Conservation (phyloP, 371 early-diverging fungal species). For the Mortierella sp. region DNA sequence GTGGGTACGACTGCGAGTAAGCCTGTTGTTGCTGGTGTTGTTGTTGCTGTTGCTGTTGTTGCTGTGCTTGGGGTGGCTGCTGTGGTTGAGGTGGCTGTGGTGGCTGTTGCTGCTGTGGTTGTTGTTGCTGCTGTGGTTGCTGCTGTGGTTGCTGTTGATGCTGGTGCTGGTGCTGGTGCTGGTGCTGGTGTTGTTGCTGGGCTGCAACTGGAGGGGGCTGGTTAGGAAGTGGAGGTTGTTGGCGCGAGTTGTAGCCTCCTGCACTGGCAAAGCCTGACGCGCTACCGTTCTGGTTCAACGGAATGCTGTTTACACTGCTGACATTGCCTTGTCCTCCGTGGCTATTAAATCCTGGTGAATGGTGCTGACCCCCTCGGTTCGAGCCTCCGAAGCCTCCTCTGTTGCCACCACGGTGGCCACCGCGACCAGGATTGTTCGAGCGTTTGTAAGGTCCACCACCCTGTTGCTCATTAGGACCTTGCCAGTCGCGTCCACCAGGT, state of each 20-base stretch:
- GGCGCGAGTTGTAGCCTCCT: slow-evolving; percentile 30
- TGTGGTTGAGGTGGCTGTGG: slow-evolving; percentile 37
- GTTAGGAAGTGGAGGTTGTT: slow-evolving; percentile 37
- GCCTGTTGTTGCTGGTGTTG: slow-evolving; percentile 11
- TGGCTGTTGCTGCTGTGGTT: slow-evolving; percentile 16
- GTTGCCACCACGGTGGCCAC: slow-evolving; percentile 40
- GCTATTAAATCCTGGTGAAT: slow-evolving; percentile 21
- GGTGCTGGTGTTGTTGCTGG: slow-evolving; percentile 19
- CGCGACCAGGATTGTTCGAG: slow-evolving; percentile 27
- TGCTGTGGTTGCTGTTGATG: slow-evolving; percentile 25
- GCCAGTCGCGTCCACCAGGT: slow-evolving; percentile 34
- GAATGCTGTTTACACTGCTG: slow-evolving; percentile 33
- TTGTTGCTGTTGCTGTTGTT: background rate
- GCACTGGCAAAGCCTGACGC: slow-evolving; percentile 19
- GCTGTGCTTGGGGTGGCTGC: slow-evolving; percentile 5
- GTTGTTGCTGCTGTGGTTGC: slow-evolving; percentile 8
- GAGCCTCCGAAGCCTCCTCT: slow-evolving; percentile 25
- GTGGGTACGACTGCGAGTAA: slow-evolving; percentile 37
- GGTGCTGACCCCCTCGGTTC: slow-evolving; percentile 35
- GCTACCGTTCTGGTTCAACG: slow-evolving; percentile 31
- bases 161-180: slow-evolving; percentile 36
- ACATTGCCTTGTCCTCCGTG: slow-evolving; percentile 8
- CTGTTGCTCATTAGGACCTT: slow-evolving; percentile 19
- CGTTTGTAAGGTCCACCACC: slow-evolving; percentile 34
- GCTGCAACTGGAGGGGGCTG: slow-evolving; percentile 42